These are phyloP conservation scores for Cantharellus anzutake DNA, from an alignment of 768 basidiomycete genomes.

Conservation along the genomic window DNA sequence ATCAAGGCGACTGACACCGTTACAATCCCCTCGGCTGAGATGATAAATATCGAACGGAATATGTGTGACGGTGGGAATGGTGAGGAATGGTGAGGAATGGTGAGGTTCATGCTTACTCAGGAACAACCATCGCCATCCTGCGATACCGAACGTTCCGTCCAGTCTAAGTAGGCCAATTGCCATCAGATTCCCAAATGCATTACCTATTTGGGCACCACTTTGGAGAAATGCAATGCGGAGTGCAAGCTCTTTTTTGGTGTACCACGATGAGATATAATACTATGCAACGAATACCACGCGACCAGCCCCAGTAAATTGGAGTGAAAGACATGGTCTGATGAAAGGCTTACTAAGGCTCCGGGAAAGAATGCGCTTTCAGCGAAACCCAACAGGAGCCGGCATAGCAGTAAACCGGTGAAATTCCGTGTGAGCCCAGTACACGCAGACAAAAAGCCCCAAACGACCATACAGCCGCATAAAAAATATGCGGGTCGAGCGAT, in stretches of 20 bases:
- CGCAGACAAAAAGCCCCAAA: background rate
- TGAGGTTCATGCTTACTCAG: constrained; percentile 14
- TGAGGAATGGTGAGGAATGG: no score
- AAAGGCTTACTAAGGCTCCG: constrained; percentile 26
- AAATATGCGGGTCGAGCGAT: background rate
- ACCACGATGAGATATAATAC: constrained; percentile 32
- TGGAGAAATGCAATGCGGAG: constrained; percentile 45
- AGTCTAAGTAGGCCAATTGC: constrained; percentile 63
- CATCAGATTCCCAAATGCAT: constrained; percentile 65
- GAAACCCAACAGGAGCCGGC: constrained; percentile 62
- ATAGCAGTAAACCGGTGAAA: constrained; percentile 43
- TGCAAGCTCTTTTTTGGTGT: constrained; percentile 18
- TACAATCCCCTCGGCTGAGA: background rate
- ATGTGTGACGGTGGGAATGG: background rate
- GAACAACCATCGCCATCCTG: constrained; percentile 43
- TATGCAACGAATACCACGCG: constrained; percentile 17
- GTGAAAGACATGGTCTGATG: background rate
- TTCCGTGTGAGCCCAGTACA: constrained; percentile 12
- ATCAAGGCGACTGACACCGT: constrained; percentile 22
- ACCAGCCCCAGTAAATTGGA: no score
- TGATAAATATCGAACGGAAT: background rate
- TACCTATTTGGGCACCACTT: constrained; percentile 57
- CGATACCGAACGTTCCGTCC: constrained; percentile 43
- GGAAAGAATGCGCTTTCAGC: constrained; percentile 22
- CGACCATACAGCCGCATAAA: background rate